Base-by-base conservation (phyloP, 495 filamentous ascomycete genomes). In the Xylaria bambusicola region DNA sequence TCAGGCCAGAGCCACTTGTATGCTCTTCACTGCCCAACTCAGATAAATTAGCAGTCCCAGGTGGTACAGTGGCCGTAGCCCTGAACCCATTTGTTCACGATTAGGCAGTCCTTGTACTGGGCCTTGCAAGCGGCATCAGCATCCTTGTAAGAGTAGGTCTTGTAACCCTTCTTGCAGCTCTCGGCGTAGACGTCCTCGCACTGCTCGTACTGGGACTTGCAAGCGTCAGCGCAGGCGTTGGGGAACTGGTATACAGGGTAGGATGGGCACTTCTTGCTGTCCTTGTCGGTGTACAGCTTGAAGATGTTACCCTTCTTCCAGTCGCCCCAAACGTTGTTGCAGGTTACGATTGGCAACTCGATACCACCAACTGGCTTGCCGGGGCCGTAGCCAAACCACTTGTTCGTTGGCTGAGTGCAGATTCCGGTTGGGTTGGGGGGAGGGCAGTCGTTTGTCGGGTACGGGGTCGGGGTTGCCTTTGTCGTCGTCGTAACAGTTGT, bases 281-380 rank as follows among this genome's bases (percentile, higher is more conserved):
- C 67, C 15, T 66, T 29, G 49, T 68, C 54, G 13, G 62, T 71
- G 71, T 80, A 82, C 12, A 74, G 62, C 68, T 82, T 82, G 73
- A 80, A 80, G 35, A 69, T 70, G 56, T 75, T 71, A 33, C 52
- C 44, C 0, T 60, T 15, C 12, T 53, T 42, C 54, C 62, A 80
- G 52, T 79, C 74, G 13, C 46, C 44, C 23, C 48, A 36, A 15
- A 77, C 49, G 53, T 82, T 76, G 71, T 82, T 82, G 73, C 80
- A 82, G 15, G 77, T 81, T 7, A 82, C 68, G 42, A 76, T 63
- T 23, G 78, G 80, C 6, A 79, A 66, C 8, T 63, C 66, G 33
- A 82, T 81, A 51, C 66, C 71, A 54, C 77, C 80, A n/a, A 80
- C 75, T n/a, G 78, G 77, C 23, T 71, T 65, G 23, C 65, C 68